Evolutionary conservation across 345 rosid species (phyloP).

Genomic region (Hibiscus syriacus): DNA sequence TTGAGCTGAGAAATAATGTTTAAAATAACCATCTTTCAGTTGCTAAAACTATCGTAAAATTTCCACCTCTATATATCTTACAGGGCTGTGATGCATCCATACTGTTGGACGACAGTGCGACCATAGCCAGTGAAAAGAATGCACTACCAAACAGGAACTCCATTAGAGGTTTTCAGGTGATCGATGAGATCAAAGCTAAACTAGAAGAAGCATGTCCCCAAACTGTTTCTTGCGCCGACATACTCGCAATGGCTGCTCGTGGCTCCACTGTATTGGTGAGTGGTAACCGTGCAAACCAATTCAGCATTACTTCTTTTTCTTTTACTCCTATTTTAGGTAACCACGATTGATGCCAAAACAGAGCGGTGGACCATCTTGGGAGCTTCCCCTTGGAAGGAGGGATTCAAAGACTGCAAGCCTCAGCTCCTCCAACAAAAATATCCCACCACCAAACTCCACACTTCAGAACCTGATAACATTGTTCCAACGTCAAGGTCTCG

Average conservation of each 20-base stretch:
- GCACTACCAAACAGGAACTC: slow-evolving; percentile 77
- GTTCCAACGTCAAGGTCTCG: slow-evolving; percentile 75
- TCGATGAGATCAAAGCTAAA: slow-evolving; percentile 73
- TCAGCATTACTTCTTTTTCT: neutral
- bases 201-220: slow-evolving; percentile 79
- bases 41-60: neutral
- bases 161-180: slow-evolving; percentile 72
- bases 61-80: neutral
- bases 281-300: neutral
- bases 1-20: neutral
- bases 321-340: neutral
- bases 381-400: slow-evolving; percentile 75
- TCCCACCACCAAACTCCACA: slow-evolving; percentile 88
- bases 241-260: slow-evolving; percentile 79
- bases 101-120: slow-evolving; percentile 55
- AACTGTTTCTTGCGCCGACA: slow-evolving; percentile 83
- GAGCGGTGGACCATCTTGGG: slow-evolving; percentile 92
- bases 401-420: slow-evolving; percentile 79
- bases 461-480: slow-evolving; percentile 58
- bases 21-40: too few species aligned
- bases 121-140: slow-evolving; percentile 66
- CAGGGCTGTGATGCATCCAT: slow-evolving; percentile 97
- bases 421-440: slow-evolving; percentile 54
- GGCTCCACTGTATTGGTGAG: slow-evolving; percentile 63
- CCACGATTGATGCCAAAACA: slow-evolving; percentile 17